Percentiles rank a stretch among this genome's conserved stretches.
phyloP scores from a whole-genome alignment of 768 basidiomycete genomes.

The Tylopilus sp. region DNA sequence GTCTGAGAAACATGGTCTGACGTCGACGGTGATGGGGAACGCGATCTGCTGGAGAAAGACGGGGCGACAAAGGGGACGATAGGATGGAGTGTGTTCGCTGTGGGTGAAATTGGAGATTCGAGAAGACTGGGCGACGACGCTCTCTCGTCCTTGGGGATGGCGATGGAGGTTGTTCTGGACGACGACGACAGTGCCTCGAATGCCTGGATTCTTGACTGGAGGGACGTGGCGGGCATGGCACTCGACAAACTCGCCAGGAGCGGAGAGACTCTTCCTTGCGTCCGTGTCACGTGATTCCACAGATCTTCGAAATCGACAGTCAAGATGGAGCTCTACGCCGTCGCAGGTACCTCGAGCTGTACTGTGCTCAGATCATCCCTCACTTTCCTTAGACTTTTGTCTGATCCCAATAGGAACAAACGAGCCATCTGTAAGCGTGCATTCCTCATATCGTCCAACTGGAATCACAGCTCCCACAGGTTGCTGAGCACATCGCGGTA shows the following conservation, averaged over 20 bases:
- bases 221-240: conserved; percentile 41
- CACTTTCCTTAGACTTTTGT: conserved; percentile 64
- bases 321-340: conserved; percentile 69
- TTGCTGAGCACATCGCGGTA: conserved; percentile 76
- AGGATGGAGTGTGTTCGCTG: conserved; percentile 40
- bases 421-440: conserved; percentile 58
- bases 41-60: conserved; percentile 19
- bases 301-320: neutral
- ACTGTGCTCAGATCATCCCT: neutral
- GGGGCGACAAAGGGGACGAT: conserved; percentile 37
- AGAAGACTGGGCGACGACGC: conserved; percentile 32
- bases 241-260: neutral
- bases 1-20: conserved; percentile 42
- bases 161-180: conserved; percentile 16
- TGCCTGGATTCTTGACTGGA: conserved; percentile 59
- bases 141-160: neutral
- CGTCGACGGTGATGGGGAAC: conserved; percentile 48
- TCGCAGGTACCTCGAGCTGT: conserved; percentile 54
- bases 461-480: conserved; percentile 33
- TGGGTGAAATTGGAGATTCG: conserved; percentile 50
- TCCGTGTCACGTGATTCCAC: neutral
- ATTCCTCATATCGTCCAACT: conserved; percentile 1
- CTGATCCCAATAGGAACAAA: conserved; percentile 82
- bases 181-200: conserved; percentile 54
- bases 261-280: neutral